These are phyloP conservation scores for Spathaspora passalidarum DNA, from an alignment of 805 yeast species.

Conservation along the genomic window DNA sequence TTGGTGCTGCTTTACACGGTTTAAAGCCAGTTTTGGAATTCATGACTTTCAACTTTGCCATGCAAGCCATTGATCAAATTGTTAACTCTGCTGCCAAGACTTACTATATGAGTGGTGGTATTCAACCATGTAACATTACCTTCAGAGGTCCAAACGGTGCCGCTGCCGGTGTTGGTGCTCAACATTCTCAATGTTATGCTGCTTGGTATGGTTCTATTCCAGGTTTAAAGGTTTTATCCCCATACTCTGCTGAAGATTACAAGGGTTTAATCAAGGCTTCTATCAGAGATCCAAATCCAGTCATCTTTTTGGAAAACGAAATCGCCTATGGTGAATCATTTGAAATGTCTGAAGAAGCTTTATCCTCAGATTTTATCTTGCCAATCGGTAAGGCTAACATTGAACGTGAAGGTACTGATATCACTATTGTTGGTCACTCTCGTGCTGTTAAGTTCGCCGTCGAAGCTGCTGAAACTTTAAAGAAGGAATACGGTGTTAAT, in stretches of 20 bases:
- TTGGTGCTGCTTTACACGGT: slow-evolving; percentile 95
- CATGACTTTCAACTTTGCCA: slow-evolving; percentile 99
- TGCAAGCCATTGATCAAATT: slow-evolving; percentile 99
- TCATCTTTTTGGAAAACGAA: slow-evolving; percentile 93
- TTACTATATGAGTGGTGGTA: slow-evolving; percentile 99
- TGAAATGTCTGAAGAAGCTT: slow-evolving; percentile 84
- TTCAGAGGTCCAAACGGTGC: slow-evolving; percentile 99
- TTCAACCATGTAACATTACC: slow-evolving; percentile 93
- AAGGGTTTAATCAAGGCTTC: slow-evolving; percentile 96
- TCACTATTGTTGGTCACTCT: slow-evolving; percentile 86
- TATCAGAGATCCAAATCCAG: slow-evolving; percentile 98
- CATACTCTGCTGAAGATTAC: slow-evolving; percentile 93
- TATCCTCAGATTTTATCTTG: slow-evolving; percentile 81
- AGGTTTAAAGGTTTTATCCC: slow-evolving; percentile 94
- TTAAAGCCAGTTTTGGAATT: slow-evolving; percentile 96
- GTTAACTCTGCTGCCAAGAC: slow-evolving; percentile 99
- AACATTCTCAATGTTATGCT: slow-evolving; percentile 96
- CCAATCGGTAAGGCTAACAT: slow-evolving; percentile 96
- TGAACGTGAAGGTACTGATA: slow-evolving; percentile 89
- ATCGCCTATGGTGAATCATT: slow-evolving; percentile 88
- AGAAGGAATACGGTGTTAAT: slow-evolving; percentile 79
- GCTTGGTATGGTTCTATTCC: slow-evolving; percentile 99
- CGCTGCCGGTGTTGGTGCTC: slow-evolving; percentile 99
- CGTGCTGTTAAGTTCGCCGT: slow-evolving; percentile 85
- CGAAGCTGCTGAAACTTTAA: slow-evolving; percentile 85